These are phyloP conservation scores for Neurospora africana DNA, from an alignment of 495 filamentous ascomycete species.

Conservation along the genomic window DNA sequence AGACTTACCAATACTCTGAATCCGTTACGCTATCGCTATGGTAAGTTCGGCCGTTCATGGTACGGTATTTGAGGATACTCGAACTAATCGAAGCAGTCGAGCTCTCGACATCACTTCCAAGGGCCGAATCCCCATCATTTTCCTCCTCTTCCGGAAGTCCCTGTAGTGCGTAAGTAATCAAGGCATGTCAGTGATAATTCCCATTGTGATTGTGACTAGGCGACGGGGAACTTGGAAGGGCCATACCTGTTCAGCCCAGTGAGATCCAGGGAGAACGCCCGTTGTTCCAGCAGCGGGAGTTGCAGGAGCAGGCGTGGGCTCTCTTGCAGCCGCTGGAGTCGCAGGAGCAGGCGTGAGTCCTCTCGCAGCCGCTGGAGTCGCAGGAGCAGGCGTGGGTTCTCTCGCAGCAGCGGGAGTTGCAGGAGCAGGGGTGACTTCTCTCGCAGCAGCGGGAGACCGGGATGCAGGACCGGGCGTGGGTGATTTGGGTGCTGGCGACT, in stretches of 20 bases:
- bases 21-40: constrained; percentile 24
- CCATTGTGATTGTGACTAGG: not conserved
- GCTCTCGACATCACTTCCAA: constrained; percentile 22
- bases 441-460: constrained; percentile 44
- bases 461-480: constrained; percentile 52
- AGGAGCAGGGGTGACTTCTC: constrained; percentile 40
- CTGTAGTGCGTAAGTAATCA: not conserved
- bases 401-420: constrained; percentile 49
- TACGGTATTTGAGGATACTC: constrained; percentile 34
- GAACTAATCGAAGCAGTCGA: constrained; percentile 34
- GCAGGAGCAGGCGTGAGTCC: not conserved
- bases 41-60: constrained; percentile 28
- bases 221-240: not conserved
- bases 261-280: constrained; percentile 1
- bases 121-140: constrained; percentile 28
- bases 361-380: constrained; percentile 48
- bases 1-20: constrained; percentile 17
- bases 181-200: not conserved
- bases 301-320: not conserved
- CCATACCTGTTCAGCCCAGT: constrained; percentile 1
- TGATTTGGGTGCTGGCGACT: constrained; percentile 67
- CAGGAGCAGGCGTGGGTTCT: constrained; percentile 42
- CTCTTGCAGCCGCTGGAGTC: not conserved
- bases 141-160: not conserved
- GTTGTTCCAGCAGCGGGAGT: not conserved